Evolutionary conservation across 768 basidiomycete genomes (phyloP).

Genomic region (Lyophyllum shimeji): DNA sequence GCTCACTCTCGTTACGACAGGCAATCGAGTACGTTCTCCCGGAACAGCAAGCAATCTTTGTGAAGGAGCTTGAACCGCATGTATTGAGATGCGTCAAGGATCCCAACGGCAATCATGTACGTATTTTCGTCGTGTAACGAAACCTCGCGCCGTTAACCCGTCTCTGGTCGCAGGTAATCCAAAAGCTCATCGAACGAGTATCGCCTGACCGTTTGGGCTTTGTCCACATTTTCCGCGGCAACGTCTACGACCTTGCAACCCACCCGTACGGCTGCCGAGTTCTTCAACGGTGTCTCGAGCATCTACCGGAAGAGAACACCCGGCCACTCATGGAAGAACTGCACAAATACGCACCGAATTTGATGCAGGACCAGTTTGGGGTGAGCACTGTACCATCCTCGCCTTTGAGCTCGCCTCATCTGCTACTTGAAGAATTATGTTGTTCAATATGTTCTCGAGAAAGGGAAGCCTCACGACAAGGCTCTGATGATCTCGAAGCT

Average conservation of each 20-base stretch:
- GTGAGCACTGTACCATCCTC: constrained; percentile 41
- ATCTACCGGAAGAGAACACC: constrained; percentile 67
- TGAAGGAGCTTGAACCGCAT: constrained; percentile 76
- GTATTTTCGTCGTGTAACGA: constrained; percentile 20
- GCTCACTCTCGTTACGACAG: constrained; percentile 37
- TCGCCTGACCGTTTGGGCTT: constrained; percentile 75
- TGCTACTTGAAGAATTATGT: constrained; percentile 75
- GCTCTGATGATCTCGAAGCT: constrained; percentile 65
- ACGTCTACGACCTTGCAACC: constrained; percentile 77
- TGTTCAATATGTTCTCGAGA: constrained; percentile 88
- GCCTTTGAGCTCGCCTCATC: constrained; percentile 14
- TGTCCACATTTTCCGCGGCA: constrained; percentile 71
- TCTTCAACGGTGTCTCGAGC: constrained; percentile 88
- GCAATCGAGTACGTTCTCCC: constrained; percentile 80
- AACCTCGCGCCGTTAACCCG: constrained; percentile 4
- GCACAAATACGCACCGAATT: constrained; percentile 60
- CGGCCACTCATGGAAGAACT: constrained; percentile 81
- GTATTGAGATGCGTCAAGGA: constrained; percentile 87
- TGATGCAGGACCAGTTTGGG: constrained; percentile 93
- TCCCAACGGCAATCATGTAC: constrained; percentile 91
- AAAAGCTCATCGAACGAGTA: constrained; percentile 85
- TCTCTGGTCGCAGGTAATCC: constrained; percentile 58
- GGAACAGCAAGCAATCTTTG: constrained; percentile 75
- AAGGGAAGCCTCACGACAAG: constrained; percentile 71
- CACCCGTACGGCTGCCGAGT: constrained; percentile 96